A percentile compares a stretch with the other conserved stretches of the same genome.
phyloP scores from a whole-genome alignment of 78 protist genomes.

The Mastigamoeba balamuthi region DNA sequence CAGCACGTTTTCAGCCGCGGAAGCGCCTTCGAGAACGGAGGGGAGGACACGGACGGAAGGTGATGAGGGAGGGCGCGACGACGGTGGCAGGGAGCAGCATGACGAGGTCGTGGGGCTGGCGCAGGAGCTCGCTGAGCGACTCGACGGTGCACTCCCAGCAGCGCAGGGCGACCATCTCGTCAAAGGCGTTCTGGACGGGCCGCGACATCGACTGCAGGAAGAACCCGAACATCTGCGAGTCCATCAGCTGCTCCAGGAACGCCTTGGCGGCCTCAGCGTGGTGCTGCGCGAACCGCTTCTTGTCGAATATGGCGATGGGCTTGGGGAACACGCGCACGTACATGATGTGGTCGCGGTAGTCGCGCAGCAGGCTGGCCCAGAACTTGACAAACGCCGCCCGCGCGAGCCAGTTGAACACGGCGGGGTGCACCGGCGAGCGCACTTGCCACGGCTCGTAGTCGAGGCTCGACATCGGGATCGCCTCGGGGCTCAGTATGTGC shows the following conservation, averaged over 20 bases:
- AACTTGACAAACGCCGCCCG: constrained; percentile 21
- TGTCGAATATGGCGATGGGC: constrained; percentile 40
- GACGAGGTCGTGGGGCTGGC: no score
- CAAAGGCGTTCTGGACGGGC: no score
- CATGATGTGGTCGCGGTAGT: constrained; percentile 20
- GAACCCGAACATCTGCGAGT: constrained; percentile 30
- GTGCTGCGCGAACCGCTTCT: not conserved
- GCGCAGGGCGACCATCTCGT: constrained; percentile 14
- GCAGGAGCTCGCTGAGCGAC: no score
- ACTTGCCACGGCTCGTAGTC: not conserved
- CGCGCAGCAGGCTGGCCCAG: constrained; percentile 23
- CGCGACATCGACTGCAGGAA: constrained; percentile 30
- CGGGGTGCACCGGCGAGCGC: not conserved
- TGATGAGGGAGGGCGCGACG: no score
- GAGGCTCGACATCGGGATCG: not conserved
- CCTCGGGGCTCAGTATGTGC: not conserved
- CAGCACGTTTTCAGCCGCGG: no score
- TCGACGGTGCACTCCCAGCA: no score
- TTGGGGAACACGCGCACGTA: constrained; percentile 44
- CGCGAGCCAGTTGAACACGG: not conserved
- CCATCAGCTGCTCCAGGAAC: constrained; percentile 12
- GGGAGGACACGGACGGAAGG: no score
- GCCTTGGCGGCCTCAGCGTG: not conserved
- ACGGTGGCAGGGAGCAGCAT: no score
- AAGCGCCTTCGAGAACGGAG: no score